Base-by-base conservation (phyloP, 768 basidiomycete species). In the Suillus ampliporus region DNA sequence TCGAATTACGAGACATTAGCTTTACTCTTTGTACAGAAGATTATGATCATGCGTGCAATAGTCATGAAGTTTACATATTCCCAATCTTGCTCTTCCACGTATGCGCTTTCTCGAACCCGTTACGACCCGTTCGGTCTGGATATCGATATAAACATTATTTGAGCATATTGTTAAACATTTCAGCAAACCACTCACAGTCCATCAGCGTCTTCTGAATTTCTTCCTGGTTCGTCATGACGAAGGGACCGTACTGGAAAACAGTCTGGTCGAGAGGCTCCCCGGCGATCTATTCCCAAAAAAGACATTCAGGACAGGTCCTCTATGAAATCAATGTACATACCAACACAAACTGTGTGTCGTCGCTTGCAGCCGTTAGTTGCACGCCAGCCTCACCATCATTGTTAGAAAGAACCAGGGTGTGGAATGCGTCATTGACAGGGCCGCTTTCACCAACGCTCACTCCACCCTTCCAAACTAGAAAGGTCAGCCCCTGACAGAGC, bases 51-150 rank as follows among this genome's bases (percentile, higher is more conserved):
- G 34, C 34, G 23, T 35, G 38, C 35, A 13, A 17, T 10, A 10
- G 15, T 54, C 38, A 17, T 21, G n/a, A n/a, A 44, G 4, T 7
- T 68, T 61, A 68, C 50, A 31, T 31, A 40, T 74, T 65, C 4
- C 85, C 94, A 68, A 95, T 94, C 72, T 89, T 82, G 69, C 91
- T 94, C 77, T 89, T 85, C 97, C 96, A 99, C 17, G 81, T 88
- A 65, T 87, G 89, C 8, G 89, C 95, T 66, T 87, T 89, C 77
- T 98, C 97, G 74, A 98, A 98, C 5, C 97, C 97, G 71, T 98
- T 97, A 67, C 69, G 77, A 40, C 88, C 91, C 46, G 78, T 74
- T 77, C 87, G 91, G 73, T 93, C 90, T 93, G 60, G 28, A 63
- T 38, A 60, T 51, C 64, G 37, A 65, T 58, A 6, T 11, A 17